Evolutionary conservation across 768 basidiomycete genomes (phyloP), one percentile per base, ranked within the genome.

Genomic region (Kwoniella mangroviensis): DNA sequence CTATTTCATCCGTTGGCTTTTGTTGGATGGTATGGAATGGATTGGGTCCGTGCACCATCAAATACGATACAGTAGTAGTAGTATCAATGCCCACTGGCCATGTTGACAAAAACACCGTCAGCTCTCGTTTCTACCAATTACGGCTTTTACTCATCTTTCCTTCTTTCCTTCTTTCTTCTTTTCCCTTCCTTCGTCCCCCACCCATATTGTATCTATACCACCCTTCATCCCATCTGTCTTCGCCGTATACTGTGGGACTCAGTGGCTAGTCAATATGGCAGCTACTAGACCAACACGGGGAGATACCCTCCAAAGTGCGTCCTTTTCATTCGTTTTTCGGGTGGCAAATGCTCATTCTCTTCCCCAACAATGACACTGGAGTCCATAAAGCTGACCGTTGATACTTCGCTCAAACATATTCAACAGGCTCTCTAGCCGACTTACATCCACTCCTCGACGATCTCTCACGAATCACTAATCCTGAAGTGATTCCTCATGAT

Each of bases 251-350:
- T n/a, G n/a, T n/a, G n/a, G 4, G 40, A 9, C 11, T 55, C n/a
- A 22, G 24, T 21, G n/a, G 24, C 54, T 13, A 26, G 54, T n/a
- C 54, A 51, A 51, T 15, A 51, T 22, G 22, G 54, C 19, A 21
- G 13, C 24, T 5, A 21, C 19, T n/a, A 58, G 15, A 58, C 9
- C 56, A 3, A 17, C 26, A 19, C 56, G 40, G 2, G 15, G 56
- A n/a, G 26, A 60, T 28, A 19, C 41, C 2, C 58, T 60, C 7
- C 58, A 43, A 42, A 41, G 58, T 60, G 43, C n/a, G 58, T 60
- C 58, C 4, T 0, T 42, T 60, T 4, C 19, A 26, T 5, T 15
- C 13, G 7, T 24, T 1, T 7, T 34, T 34, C 34, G 34, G 9
- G 6, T 34, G 34, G 34, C 34, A 34, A 34, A 34, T n/a, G n/a